These are phyloP conservation scores for Daldinia sp. DNA, from an alignment of 2,329 filamentous ascomycete genomes.

Conservation along the genomic window DNA sequence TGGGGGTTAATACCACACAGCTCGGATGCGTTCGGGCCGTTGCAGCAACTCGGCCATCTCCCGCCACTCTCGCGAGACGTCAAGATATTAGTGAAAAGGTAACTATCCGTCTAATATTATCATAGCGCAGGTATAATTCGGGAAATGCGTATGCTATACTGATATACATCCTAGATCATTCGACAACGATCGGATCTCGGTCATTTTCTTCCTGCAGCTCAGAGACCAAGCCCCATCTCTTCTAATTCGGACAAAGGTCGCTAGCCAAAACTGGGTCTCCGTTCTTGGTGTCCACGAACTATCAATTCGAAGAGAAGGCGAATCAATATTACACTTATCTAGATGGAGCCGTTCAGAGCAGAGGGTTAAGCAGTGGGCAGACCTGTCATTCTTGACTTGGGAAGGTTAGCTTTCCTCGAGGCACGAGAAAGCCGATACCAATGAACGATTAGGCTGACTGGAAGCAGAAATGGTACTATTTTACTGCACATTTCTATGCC, in stretches of 20 bases:
- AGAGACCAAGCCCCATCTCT: constrained; percentile 56
- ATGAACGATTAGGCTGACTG: constrained; percentile 23
- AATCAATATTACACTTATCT: constrained; percentile 57
- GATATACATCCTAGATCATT: constrained; percentile 51
- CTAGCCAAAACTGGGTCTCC: constrained; percentile 56
- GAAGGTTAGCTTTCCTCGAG: constrained; percentile 57
- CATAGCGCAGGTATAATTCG: neutral
- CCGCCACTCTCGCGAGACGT: constrained; percentile 55
- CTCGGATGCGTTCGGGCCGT: constrained; percentile 42
- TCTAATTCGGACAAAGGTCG: constrained; percentile 55
- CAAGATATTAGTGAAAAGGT: constrained; percentile 65
- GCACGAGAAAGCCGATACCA: neutral
- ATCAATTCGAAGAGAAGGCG: constrained; percentile 58
- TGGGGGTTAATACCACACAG: constrained; percentile 19
- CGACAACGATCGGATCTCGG: constrained; percentile 62
- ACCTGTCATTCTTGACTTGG: constrained; percentile 66
- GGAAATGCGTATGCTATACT: constrained; percentile 1
- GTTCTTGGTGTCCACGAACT: constrained; percentile 63
- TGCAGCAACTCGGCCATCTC: constrained; percentile 52
- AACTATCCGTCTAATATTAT: constrained; percentile 31
- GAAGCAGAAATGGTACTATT: constrained; percentile 65
- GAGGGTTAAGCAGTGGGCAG: constrained; percentile 61
- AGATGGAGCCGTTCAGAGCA: constrained; percentile 58
- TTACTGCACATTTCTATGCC: constrained; percentile 64
- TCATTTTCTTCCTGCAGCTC: constrained; percentile 61